phyloP scores from a whole-genome alignment of 306 rosid species.

The Aeschynomene evenia region DNA sequence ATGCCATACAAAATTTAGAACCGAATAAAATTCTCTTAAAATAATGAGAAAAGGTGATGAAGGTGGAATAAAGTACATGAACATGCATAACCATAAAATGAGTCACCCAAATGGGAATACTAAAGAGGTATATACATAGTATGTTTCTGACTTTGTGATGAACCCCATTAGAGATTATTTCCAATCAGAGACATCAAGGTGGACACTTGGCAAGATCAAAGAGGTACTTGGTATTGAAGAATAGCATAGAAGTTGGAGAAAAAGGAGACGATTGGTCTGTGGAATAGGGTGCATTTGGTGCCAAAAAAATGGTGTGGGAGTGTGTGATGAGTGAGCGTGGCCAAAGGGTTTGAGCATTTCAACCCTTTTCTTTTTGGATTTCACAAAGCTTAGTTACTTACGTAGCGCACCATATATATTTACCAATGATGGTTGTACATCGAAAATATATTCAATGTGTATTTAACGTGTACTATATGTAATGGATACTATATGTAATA shows the following conservation, averaged over 20 bases:
- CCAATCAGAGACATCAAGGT: not conserved
- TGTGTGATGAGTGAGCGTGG: conserved; percentile 67
- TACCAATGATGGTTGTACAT: too few species aligned
- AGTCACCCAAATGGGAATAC: conserved; percentile 4
- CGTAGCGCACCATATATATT: too few species aligned
- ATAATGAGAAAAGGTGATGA: not conserved
- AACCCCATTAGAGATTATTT: not conserved
- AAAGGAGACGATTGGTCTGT: conserved; percentile 74
- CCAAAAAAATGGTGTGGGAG: conserved; percentile 52
- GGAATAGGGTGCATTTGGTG: conserved; percentile 73
- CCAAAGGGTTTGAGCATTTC: conserved; percentile 56
- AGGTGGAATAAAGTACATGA: not conserved
- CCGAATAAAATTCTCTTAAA: too few species aligned
- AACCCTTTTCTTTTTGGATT: conserved; percentile 43
- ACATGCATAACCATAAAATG: not conserved
- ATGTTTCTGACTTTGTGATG: not conserved
- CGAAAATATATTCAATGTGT: too few species aligned
- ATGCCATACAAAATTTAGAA: too few species aligned
- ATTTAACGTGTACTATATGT: too few species aligned
- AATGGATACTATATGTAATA: too few species aligned
- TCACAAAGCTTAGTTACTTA: conserved; percentile 32
- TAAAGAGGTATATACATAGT: not conserved
- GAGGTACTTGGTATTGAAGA: conserved; percentile 43
- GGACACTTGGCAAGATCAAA: conserved; percentile 42
- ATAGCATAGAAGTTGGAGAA: conserved; percentile 57